Evolutionary conservation across 2,329 filamentous ascomycete genomes (phyloP).

Genomic region (Calonectria henricotiae): DNA sequence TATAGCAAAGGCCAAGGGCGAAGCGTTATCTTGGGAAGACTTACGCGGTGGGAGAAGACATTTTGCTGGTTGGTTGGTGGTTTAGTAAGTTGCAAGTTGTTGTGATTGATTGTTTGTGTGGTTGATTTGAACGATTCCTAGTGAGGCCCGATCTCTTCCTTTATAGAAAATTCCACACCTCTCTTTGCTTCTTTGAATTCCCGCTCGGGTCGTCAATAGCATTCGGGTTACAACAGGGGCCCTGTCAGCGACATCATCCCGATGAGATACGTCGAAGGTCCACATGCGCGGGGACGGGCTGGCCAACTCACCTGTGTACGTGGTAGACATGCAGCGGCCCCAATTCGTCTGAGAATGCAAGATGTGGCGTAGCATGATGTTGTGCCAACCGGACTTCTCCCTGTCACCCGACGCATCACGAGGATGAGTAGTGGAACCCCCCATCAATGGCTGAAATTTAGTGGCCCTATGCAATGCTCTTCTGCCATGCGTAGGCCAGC

Average conservation of each 20-base stretch:
- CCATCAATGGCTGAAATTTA: not conserved
- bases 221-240: not conserved
- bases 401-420: not conserved
- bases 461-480: not conserved
- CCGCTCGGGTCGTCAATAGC: not conserved
- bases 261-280: not conserved
- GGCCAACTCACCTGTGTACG: not conserved
- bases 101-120: not conserved
- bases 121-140: not conserved
- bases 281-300: not conserved
- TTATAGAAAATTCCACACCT: not conserved
- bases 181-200: not conserved
- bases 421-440: not conserved
- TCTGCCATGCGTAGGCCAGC: not conserved
- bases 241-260: not conserved
- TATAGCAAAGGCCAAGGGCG: not conserved
- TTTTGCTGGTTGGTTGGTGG: not conserved
- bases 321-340: not conserved
- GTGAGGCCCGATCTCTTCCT: not conserved
- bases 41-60: conserved; percentile 4
- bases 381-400: not conserved
- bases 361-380: not conserved
- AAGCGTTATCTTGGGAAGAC: not conserved
- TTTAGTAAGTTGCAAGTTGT: not conserved
- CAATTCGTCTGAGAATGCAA: not conserved